Conservation (phyloP, 164 flowering plant genomes). For the Litsea cubeba region DNA sequence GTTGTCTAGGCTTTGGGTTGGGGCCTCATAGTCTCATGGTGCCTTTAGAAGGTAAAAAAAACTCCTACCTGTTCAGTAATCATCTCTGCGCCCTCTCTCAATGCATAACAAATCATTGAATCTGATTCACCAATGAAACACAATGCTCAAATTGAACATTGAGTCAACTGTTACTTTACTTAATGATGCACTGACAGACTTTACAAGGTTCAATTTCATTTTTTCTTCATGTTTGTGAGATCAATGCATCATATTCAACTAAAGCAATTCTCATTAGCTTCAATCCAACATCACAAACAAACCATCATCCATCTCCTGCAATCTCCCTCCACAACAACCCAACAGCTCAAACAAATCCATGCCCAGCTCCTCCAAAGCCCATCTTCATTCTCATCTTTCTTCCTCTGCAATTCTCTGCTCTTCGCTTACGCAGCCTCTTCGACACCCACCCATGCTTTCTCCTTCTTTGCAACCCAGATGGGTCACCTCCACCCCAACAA, state of each 20-base stretch:
- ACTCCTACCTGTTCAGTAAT: too few species aligned
- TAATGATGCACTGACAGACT: too few species aligned
- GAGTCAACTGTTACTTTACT: too few species aligned
- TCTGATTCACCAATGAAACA: too few species aligned
- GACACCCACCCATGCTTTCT: slow-evolving; percentile 15
- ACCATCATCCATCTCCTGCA: slow-evolving; percentile 12
- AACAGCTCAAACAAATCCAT: slow-evolving; percentile 24
- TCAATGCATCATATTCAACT: slow-evolving; percentile 11
- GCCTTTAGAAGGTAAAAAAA: too few species aligned
- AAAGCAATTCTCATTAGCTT: slow-evolving; percentile 2
- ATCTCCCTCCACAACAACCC: slow-evolving; percentile 17
- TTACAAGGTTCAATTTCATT: too few species aligned
- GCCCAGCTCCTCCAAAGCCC: slow-evolving; percentile 9
- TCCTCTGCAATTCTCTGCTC: slow-evolving; percentile 22
- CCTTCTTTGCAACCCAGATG: slow-evolving; percentile 21
- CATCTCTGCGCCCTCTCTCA: too few species aligned
- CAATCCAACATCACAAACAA: neutral
- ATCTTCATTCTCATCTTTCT: slow-evolving; percentile 10
- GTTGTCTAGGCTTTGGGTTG: too few species aligned
- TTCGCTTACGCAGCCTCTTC: slow-evolving; percentile 20
- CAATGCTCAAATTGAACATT: too few species aligned
- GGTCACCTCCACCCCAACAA: slow-evolving; percentile 9
- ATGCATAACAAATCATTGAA: too few species aligned
- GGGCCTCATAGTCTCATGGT: too few species aligned
- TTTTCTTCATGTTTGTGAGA: neutral